Evolutionary conservation across 2,329 filamentous ascomycete species (phyloP).

Genomic region (Lecanicillium sp.): DNA sequence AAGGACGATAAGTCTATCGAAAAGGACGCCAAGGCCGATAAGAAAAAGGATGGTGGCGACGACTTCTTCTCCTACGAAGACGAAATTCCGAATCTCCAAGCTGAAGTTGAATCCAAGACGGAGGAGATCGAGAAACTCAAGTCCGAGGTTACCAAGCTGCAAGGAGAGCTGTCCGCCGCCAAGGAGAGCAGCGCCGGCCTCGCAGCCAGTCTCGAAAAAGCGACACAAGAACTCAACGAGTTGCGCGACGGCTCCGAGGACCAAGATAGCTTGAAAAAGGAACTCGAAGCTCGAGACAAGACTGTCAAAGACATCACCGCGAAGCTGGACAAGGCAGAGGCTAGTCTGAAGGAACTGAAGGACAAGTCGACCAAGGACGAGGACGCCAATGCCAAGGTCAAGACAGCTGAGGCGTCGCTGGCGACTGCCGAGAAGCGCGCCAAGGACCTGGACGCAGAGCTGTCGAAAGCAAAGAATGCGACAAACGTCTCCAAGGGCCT

Average conservation of each 20-base stretch:
- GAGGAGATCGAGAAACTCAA: conserved; percentile 67
- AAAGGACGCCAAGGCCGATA: conserved; percentile 16
- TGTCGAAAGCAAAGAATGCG: conserved; percentile 33
- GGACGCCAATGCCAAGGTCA: conserved; percentile 25
- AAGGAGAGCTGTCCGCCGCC: conserved; percentile 62
- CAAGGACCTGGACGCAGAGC: conserved; percentile 34
- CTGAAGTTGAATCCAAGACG: conserved; percentile 63
- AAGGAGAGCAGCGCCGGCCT: conserved; percentile 66
- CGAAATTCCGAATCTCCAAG: conserved; percentile 76
- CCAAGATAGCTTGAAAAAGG: conserved; percentile 41
- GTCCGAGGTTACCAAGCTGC: conserved; percentile 60
- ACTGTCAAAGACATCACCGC: conserved; percentile 47
- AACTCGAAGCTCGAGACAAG: conserved; percentile 41
- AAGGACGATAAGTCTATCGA: conserved; percentile 33
- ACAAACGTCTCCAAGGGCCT: conserved; percentile 37
- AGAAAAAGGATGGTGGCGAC: conserved; percentile 40
- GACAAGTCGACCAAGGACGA: conserved; percentile 29
- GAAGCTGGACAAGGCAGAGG: conserved; percentile 37
- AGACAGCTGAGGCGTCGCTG: conserved; percentile 32
- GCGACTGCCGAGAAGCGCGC: conserved; percentile 29
- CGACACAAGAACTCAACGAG: conserved; percentile 56
- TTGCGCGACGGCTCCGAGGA: conserved; percentile 34
- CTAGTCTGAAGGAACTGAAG: conserved; percentile 40
- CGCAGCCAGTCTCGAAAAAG: conserved; percentile 60
- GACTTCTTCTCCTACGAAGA: conserved; percentile 92